phyloP scores from a whole-genome alignment of 768 basidiomycete genomes.

The Tephrocybe sp. region DNA sequence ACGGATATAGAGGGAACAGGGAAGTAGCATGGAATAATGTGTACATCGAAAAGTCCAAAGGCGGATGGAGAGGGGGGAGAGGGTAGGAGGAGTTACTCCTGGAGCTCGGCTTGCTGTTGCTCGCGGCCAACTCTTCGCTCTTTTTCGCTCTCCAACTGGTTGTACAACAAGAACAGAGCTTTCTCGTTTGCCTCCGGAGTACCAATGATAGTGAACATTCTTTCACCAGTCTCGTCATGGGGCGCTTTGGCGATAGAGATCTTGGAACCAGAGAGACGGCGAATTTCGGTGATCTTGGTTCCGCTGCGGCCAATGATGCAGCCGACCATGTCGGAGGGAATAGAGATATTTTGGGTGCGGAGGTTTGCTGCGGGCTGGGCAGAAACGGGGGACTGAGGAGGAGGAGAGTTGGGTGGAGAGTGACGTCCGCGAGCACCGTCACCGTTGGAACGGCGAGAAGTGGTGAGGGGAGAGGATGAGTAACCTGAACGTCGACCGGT shows the following conservation, averaged over 20 bases:
- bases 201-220: slow-evolving; percentile 99
- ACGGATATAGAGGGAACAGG: slow-evolving; percentile 14
- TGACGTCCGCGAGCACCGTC: slow-evolving; percentile 46
- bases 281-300: slow-evolving; percentile 98
- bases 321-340: slow-evolving; percentile 99
- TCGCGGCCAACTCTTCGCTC: slow-evolving; percentile 88
- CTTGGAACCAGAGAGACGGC: slow-evolving; percentile 94
- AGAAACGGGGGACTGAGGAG: slow-evolving; percentile 46
- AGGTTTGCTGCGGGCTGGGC: slow-evolving; percentile 72
- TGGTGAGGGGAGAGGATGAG: slow-evolving; percentile 37
- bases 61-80: neutral
- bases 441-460: slow-evolving; percentile 64
- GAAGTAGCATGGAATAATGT: slow-evolving; percentile 7
- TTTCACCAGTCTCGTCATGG: slow-evolving; percentile 98
- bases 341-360: slow-evolving; percentile 98
- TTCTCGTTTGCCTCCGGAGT: slow-evolving; percentile 97
- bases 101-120: slow-evolving; percentile 68
- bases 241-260: slow-evolving; percentile 99
- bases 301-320: slow-evolving; percentile 96
- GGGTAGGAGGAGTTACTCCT: slow-evolving; percentile 32
- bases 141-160: slow-evolving; percentile 95
- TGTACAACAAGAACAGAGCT: slow-evolving; percentile 95
- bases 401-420: slow-evolving; percentile 47
- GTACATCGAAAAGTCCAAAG: slow-evolving; percentile 13
- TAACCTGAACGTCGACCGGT: slow-evolving; percentile 49